phyloP scores from a whole-genome alignment of 2,329 filamentous ascomycete species.

The Arthrocladium fulminans region DNA sequence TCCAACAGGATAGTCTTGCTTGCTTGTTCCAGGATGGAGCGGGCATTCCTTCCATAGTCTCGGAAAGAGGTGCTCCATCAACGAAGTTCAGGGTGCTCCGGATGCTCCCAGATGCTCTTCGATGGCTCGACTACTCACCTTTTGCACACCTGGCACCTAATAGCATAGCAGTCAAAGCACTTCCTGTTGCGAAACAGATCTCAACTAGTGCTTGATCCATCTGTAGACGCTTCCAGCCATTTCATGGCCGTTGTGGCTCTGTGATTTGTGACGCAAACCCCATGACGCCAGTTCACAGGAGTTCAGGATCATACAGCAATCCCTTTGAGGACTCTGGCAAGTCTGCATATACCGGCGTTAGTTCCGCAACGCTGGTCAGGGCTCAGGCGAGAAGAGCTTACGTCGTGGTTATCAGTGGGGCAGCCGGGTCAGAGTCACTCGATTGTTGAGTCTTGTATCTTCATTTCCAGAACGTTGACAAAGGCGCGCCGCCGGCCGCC shows the following conservation, averaged over 20 bases:
- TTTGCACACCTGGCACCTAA: slow-evolving; percentile 17
- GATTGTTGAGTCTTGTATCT: no score
- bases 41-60: no score
- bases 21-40: no score
- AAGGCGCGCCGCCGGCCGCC: no score
- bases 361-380: no score
- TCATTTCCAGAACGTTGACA: no score
- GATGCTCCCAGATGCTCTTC: slow-evolving; percentile 19
- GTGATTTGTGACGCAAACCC: not conserved
- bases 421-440: no score
- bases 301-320: slow-evolving; percentile 34
- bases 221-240: slow-evolving; percentile 21
- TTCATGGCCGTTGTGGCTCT: slow-evolving; percentile 18
- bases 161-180: slow-evolving; percentile 15
- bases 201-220: slow-evolving; percentile 10
- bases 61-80: not conserved
- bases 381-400: no score
- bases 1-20: no score
- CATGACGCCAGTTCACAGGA: slow-evolving; percentile 21
- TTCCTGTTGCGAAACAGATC: slow-evolving; percentile 17
- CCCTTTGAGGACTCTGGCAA: no score
- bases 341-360: no score
- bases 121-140: slow-evolving; percentile 20
- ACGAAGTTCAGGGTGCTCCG: slow-evolving; percentile 18
- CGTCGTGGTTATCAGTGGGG: no score